Conservation (phyloP, 305 asterid species). For the Solanum hybrid region DNA sequence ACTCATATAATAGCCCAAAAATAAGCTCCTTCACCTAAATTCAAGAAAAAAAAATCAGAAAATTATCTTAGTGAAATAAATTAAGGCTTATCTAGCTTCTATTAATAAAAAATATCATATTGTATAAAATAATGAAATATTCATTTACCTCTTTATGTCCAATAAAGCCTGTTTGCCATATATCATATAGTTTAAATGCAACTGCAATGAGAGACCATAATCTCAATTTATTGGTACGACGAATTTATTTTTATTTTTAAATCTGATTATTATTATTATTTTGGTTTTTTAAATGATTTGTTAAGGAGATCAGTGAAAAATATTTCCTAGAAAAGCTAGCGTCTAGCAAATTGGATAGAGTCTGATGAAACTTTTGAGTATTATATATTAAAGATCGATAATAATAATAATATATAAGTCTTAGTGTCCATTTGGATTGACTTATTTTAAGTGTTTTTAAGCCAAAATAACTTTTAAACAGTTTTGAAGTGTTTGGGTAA, state of each 20-base stretch:
- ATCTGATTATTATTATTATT: neutral
- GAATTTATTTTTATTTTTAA: neutral
- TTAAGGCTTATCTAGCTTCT: neutral
- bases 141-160: conserved; percentile 13
- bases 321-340: neutral
- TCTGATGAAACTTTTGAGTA: too few relatives aligned
- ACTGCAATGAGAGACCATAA: conserved; percentile 10
- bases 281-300: neutral
- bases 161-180: conserved; percentile 14
- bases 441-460: too few relatives aligned
- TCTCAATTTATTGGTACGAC: neutral
- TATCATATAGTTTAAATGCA: conserved; percentile 19
- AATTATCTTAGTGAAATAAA: neutral
- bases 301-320: neutral
- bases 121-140: neutral
- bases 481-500: too few relatives aligned
- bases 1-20: conserved; percentile 29
- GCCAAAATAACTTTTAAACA: too few relatives aligned
- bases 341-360: neutral
- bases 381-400: neutral
- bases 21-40: conserved; percentile 37
- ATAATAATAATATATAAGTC: neutral
- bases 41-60: neutral
- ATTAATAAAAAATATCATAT: neutral
- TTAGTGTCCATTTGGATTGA: neutral